A percentile compares a stretch with the other conserved stretches of the same genome.
Conservation (phyloP, 177 flowering plant genomes). For the Vitis hybrid region DNA sequence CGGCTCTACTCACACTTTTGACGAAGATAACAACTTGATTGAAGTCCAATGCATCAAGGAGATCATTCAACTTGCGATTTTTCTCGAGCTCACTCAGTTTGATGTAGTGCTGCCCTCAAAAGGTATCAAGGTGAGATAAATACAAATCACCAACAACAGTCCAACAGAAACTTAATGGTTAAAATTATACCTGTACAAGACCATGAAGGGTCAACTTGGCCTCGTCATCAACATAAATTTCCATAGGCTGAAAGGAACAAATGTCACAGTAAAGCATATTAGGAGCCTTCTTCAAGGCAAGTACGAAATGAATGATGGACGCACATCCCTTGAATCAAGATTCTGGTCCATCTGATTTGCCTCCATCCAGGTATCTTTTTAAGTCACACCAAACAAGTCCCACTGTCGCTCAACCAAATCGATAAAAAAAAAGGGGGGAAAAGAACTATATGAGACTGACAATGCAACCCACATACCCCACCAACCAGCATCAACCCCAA, state of each 20-base stretch:
- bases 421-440: background rate
- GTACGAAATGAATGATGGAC: constrained; percentile 43
- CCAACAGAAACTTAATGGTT: background rate
- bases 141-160: background rate
- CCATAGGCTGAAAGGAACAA: constrained; percentile 99
- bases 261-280: constrained; percentile 58
- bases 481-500: background rate
- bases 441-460: background rate
- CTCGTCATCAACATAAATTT: constrained; percentile 98
- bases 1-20: constrained; percentile 91
- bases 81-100: constrained; percentile 90
- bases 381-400: constrained; percentile 21
- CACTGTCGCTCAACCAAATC: constrained; percentile 9
- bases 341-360: constrained; percentile 30
- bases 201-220: constrained; percentile 99
- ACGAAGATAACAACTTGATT: constrained; percentile 98
- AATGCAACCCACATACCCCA: constrained; percentile 1
- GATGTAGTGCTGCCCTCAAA: constrained; percentile 79
- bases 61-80: constrained; percentile 92
- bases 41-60: constrained; percentile 97
- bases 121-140: background rate
- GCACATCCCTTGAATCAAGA: constrained; percentile 35
- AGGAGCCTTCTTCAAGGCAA: constrained; percentile 50
- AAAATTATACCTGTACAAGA: constrained; percentile 82
- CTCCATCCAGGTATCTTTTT: constrained; percentile 29